Evolutionary conservation across 1,284 basidiomycete species (phyloP), one percentile per base, ranked within the genome.

Genomic region (Gomphus bonarii): DNA sequence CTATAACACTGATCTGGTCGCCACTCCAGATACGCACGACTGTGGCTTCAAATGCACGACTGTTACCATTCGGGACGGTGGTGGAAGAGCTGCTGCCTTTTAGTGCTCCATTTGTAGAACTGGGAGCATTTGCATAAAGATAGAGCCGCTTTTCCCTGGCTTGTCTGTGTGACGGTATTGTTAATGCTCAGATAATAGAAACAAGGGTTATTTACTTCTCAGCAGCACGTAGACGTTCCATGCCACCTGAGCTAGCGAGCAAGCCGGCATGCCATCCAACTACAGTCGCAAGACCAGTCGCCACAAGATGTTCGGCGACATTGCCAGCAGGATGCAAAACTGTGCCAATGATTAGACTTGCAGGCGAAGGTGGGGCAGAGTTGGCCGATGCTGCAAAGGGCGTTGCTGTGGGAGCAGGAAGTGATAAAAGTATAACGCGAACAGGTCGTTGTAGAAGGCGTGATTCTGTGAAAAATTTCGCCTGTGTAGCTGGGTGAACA

Each of bases 261-360:
- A 98, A 89, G 35, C 95, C 95, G 12, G 94, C 94, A 69, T 99
- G 95, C 95, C 95, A 98, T 68, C 97, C 95, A 59, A 98, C 88
- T 54, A 97, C 81, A 59, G 92, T 87, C 11, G 95, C 95, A 3
- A 98, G 76, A 51, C 95, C 94, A 48, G 83, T 82, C 3, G 79
- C 80, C 18, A 94, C 83, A 49, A 99, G 76, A 70, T 90, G 85
- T 65, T 95, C 91, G 16, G 94, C 93, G 53, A 99, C 89, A 70
- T 97, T 95, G 18, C 95, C 95, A 30, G 86, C 90, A 12, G 95
- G 93, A 67, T 98, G 95, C 31, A 92, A 73, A 11, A 91, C 90
- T 60, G 81, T 85, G 61, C 95, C 95, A 67, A 99, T 97, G 71
- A 95, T 89, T 63, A 93, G 81, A 61, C 83, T 85, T 30, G 89